Percentiles rank a stretch among this genome's conserved stretches.
Conservation (phyloP, 208 protist species). For the Leptomonas pyrrhocoris region DNA sequence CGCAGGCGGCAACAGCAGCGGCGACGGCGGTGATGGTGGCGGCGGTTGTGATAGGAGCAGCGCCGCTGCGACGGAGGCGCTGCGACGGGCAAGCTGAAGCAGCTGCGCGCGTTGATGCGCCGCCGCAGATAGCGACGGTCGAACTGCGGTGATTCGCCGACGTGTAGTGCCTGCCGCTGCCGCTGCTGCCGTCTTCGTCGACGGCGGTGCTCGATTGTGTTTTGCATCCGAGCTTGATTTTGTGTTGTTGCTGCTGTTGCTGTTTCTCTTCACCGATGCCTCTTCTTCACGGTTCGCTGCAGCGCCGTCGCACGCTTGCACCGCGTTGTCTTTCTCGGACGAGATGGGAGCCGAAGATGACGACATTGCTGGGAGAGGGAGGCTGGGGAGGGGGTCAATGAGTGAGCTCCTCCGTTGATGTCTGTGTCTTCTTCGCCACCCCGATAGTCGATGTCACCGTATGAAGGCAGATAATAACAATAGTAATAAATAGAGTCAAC, state of each 20-base stretch:
- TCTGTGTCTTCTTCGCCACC: no score
- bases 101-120: slow-evolving; percentile 1
- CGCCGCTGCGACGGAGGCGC: slow-evolving; percentile 12
- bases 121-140: not conserved
- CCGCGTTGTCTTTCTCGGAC: not conserved
- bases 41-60: slow-evolving; percentile 4
- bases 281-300: no score
- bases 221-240: not conserved
- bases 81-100: slow-evolving; percentile 20
- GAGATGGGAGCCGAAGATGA: not conserved
- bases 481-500: no score
- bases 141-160: not conserved
- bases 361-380: not conserved
- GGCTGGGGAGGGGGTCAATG: no score
- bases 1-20: no score
- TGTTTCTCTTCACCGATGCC: not conserved
- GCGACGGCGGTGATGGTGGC: no score
- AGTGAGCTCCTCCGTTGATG: no score
- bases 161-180: not conserved
- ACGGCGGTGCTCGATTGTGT: not conserved
- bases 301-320: no score
- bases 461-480: no score
- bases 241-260: not conserved
- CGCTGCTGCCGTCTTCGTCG: not conserved
- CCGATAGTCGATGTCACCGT: no score